Evolutionary conservation across 2,329 filamentous ascomycete genomes (phyloP).

Genomic region (Paraphoma chrysanthemicola): DNA sequence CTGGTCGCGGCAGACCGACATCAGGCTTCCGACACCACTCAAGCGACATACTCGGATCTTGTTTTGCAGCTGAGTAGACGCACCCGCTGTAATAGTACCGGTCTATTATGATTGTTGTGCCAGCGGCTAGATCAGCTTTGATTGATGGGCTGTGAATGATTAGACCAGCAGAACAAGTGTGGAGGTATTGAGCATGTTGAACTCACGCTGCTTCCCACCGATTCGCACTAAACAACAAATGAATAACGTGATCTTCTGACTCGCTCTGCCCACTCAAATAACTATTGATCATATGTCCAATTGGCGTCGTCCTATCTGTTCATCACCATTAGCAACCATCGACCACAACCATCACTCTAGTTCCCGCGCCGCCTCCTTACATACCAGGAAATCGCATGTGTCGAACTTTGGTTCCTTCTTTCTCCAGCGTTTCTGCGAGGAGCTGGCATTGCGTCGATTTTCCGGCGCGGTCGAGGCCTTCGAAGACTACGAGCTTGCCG

Average conservation of each 20-base stretch:
- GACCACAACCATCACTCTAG: too few species aligned
- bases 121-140: slow-evolving; percentile 60
- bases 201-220: slow-evolving; percentile 74
- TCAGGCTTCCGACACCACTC: slow-evolving; percentile 86
- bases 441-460: slow-evolving; percentile 89
- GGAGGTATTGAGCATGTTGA: background rate
- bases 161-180: background rate
- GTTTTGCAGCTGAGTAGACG: slow-evolving; percentile 90
- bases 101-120: slow-evolving; percentile 83
- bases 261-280: slow-evolving; percentile 77
- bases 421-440: slow-evolving; percentile 63
- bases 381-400: slow-evolving; percentile 72
- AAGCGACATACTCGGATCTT: slow-evolving; percentile 71
- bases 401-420: slow-evolving; percentile 60
- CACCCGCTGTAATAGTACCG: slow-evolving; percentile 95
- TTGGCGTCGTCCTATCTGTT: slow-evolving; percentile 79
- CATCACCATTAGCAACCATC: slow-evolving; percentile 2
- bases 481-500: slow-evolving; percentile 81
- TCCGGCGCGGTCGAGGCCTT: slow-evolving; percentile 87
- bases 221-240: slow-evolving; percentile 89
- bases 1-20: slow-evolving; percentile 83
- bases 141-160: slow-evolving; percentile 41
- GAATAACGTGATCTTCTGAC: slow-evolving; percentile 87
- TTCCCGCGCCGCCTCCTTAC: slow-evolving; percentile 4
- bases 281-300: slow-evolving; percentile 83